Conservation (phyloP, 139 green algal species). For the Coelastrella sp. region DNA sequence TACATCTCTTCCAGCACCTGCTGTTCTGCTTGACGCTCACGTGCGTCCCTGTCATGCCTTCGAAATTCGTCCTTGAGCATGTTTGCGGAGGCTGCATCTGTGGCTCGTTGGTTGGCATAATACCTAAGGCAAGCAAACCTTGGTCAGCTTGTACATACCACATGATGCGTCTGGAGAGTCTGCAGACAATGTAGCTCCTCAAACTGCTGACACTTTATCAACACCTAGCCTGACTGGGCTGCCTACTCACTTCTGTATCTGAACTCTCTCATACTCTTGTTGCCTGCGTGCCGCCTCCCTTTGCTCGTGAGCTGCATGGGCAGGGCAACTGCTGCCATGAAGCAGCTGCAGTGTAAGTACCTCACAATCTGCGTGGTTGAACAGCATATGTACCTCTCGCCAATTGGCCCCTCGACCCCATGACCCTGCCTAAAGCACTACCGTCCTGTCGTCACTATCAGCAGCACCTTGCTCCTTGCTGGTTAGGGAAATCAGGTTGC, state of each 20-base stretch:
- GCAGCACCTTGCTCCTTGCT: not conserved
- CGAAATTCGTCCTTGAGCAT: constrained; percentile 66
- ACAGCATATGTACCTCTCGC: not conserved
- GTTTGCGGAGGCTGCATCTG: constrained; percentile 51
- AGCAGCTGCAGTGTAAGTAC: not conserved
- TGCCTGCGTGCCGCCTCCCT: constrained; percentile 54
- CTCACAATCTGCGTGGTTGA: not conserved
- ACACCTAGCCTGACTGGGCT: not conserved
- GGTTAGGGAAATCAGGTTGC: not conserved
- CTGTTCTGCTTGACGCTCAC: constrained; percentile 60
- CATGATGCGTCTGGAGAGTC: not conserved
- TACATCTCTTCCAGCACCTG: constrained; percentile 69
- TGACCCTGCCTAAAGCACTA: not conserved
- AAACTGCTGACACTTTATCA: not conserved
- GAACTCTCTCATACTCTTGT: constrained; percentile 47
- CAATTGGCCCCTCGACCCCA: constrained; percentile 27
- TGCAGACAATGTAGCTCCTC: not conserved
- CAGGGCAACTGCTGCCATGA: not conserved
- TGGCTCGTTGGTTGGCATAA: constrained; percentile 61
- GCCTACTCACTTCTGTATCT: constrained; percentile 58
- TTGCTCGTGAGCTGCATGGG: constrained; percentile 61
- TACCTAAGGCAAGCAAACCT: constrained; percentile 53
- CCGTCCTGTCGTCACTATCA: not conserved
- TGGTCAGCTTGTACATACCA: not conserved
- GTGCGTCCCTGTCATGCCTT: constrained; percentile 55